Evolutionary conservation across 371 early-diverging fungal species (phyloP), one percentile per base, ranked within the genome.

Genomic region (Synchytrium microbalum): DNA sequence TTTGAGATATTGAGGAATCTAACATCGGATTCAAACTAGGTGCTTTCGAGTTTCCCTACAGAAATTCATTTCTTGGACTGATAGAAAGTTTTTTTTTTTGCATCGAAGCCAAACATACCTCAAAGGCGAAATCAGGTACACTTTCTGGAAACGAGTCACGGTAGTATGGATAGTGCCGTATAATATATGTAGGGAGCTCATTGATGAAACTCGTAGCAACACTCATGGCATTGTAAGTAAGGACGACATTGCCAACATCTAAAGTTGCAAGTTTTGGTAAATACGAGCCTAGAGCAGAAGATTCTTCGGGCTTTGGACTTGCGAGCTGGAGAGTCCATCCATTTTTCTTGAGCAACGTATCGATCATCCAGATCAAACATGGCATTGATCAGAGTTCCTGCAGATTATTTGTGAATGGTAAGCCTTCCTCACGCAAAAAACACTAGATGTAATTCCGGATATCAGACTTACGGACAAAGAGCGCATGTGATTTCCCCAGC

Each of bases 101-200:
- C n/a, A n/a, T n/a, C n/a, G n/a, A n/a, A n/a, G n/a, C n/a, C n/a
- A n/a, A n/a, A 38, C 46, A 38, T 38, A 38, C 46, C 19, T 38
- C 46, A 10, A 38, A 19, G 19, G 5, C 46, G 19, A 38, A 38
- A 19, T 85, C 83, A 1, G 86, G 86, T 57, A 88, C 74, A 53
- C 86, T 84, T 33, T 79, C 74, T 19, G 86, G 82, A 61, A 85
- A 91, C 68, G 83, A 87, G 72, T 84, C 82, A 26, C 82, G 74
- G 14, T 86, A 76, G 58, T 91, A 92, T 3, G 86, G 79, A 33
- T 88, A 79, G 63, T 91, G 91, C 53, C 77, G 75, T 67, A 80
- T 87, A 0, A 88, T 70, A 64, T 84, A 91, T 54, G 83, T 78
- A 3, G 91, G 91, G 26, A 91, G 58, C 23, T 73, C 75, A 2